Evolutionary conservation across 306 rosid species (phyloP).

Genomic region (Prunus salicina): DNA sequence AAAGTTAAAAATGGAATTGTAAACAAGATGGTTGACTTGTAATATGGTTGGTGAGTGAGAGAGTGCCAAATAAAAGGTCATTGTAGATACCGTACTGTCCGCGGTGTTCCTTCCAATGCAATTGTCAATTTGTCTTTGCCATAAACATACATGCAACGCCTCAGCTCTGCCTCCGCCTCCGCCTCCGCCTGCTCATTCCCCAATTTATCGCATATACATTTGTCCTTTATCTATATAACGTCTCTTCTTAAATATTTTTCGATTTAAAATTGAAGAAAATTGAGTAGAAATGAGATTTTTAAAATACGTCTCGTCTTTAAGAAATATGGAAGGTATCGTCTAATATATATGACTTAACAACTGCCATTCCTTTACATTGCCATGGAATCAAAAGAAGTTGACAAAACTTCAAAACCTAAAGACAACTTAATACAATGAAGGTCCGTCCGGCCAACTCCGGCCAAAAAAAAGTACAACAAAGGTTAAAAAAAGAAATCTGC

Average conservation of each 20-base stretch:
- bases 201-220: background rate
- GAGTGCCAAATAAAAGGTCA: background rate
- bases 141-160: background rate
- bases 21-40: background rate
- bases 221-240: too few relatives aligned
- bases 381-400: background rate
- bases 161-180: background rate
- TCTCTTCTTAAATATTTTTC: too few relatives aligned
- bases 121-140: constrained; percentile 7
- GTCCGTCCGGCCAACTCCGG: background rate
- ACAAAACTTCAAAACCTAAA: background rate
- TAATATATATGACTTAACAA: background rate
- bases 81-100: background rate
- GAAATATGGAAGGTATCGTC: too few relatives aligned
- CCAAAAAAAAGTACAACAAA: background rate
- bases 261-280: too few relatives aligned
- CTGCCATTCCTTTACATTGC: background rate
- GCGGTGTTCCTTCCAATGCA: constrained; percentile 20
- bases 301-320: too few relatives aligned
- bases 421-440: background rate
- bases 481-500: background rate
- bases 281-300: too few relatives aligned
- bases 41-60: background rate
- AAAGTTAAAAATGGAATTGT: background rate
- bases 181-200: background rate